Conservation (phyloP, 23 red algal genomes). For the Agarophyton chilense region DNA sequence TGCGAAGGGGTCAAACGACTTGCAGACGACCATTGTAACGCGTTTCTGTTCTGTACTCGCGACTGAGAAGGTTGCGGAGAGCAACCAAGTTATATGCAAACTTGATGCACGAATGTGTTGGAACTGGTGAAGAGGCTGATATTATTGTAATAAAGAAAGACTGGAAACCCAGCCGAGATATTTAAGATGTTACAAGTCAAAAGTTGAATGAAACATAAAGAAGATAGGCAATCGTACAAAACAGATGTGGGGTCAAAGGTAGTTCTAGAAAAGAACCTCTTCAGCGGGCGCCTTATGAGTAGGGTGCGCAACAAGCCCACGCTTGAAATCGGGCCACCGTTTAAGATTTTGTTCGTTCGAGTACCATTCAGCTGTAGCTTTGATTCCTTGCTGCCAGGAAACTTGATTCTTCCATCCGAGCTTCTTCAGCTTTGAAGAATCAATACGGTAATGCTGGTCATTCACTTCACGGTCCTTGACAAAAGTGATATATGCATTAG, state of each 20-base stretch:
- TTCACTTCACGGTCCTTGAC: conserved; percentile 90
- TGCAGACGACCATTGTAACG: conserved; percentile 69
- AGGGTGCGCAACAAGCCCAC: conserved; percentile 83
- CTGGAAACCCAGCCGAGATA: not conserved
- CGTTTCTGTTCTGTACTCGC: conserved; percentile 53
- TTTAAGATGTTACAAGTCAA: not conserved
- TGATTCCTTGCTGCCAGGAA: conserved; percentile 78
- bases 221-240: not conserved
- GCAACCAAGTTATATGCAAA: not conserved
- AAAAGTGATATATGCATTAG: conserved; percentile 70
- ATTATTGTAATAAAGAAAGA: too few relatives aligned
- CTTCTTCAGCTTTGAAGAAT: conserved; percentile 79
- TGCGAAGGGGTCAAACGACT: conserved; percentile 41
- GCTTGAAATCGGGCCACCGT: conserved; percentile 74
- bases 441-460: conserved; percentile 89
- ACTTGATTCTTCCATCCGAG: conserved; percentile 84
- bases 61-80: not conserved
- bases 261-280: conserved; percentile 14
- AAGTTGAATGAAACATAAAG: not conserved
- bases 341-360: conserved; percentile 54
- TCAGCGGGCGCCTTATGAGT: conserved; percentile 35
- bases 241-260: not conserved
- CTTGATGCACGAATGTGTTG: not conserved
- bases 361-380: conserved; percentile 77
- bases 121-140: not conserved